Conservation (phyloP, 2,329 filamentous ascomycete species). For the Talaromyces islandicus region DNA sequence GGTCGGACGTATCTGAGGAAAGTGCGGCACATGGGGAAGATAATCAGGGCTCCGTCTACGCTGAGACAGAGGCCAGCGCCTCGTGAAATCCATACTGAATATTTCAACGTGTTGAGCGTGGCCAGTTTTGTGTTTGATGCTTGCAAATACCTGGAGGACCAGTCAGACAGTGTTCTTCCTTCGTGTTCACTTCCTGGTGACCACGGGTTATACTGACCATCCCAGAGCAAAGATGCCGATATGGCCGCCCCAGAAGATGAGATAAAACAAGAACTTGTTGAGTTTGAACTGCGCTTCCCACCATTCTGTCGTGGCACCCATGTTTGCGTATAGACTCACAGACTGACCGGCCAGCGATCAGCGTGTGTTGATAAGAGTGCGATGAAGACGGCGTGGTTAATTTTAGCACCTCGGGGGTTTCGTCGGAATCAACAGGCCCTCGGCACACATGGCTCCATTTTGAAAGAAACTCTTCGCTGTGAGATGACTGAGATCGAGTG, state of each 20-base stretch:
- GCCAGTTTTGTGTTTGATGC: constrained; percentile 60
- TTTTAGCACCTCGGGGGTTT: not conserved
- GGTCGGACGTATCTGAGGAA: constrained; percentile 78
- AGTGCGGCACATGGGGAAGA: constrained; percentile 92
- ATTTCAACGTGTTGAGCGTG: constrained; percentile 72
- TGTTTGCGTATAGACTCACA: constrained; percentile 29
- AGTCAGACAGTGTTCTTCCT: not conserved
- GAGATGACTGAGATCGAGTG: not conserved
- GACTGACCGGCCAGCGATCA: constrained; percentile 16
- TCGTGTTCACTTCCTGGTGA: too few species aligned
- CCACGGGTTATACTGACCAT: constrained; percentile 56
- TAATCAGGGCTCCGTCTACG: constrained; percentile 78
- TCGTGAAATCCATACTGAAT: constrained; percentile 93
- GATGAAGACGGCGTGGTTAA: not conserved
- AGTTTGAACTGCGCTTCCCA: constrained; percentile 56
- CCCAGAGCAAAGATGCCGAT: constrained; percentile 73
- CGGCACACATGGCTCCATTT: not conserved
- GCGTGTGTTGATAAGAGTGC: not conserved
- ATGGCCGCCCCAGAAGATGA: constrained; percentile 75
- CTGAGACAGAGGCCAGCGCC: constrained; percentile 82
- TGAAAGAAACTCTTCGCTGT: not conserved
- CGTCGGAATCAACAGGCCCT: not conserved
- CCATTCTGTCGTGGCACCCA: constrained; percentile 6
- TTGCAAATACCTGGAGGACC: constrained; percentile 73
- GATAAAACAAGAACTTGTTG: constrained; percentile 70